phyloP scores from a whole-genome alignment of 257 asterid species.

The Vinca minor region DNA sequence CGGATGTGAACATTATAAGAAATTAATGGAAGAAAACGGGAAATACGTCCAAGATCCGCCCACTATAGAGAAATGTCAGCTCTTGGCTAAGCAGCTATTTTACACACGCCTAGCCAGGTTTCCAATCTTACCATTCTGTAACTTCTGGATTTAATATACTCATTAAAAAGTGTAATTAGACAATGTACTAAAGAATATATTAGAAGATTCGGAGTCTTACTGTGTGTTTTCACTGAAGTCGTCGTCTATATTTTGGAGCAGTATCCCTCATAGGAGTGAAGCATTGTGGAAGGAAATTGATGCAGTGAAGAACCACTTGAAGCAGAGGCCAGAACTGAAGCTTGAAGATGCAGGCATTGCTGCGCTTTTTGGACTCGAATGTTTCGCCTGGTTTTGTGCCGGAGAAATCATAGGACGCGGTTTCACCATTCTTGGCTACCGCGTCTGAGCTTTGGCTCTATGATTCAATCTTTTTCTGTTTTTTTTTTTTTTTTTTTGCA shows the following conservation, averaged over 20 bases:
- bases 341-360: slow-evolving; percentile 31
- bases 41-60: slow-evolving; percentile 26
- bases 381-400: slow-evolving; percentile 26
- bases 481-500: no score
- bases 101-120: slow-evolving; percentile 30
- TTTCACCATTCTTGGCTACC: slow-evolving; percentile 26
- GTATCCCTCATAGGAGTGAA: slow-evolving; percentile 23
- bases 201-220: no score
- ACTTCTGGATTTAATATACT: neutral
- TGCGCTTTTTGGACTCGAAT: slow-evolving; percentile 26
- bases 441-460: neutral
- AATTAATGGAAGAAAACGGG: slow-evolving; percentile 21
- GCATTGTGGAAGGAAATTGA: slow-evolving; percentile 23
- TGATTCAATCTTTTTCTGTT: no score
- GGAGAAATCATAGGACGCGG: slow-evolving; percentile 28
- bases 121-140: neutral
- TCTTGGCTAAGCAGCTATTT: slow-evolving; percentile 16
- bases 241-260: slow-evolving; percentile 5
- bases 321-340: slow-evolving; percentile 23
- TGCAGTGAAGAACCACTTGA: slow-evolving; percentile 17
- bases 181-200: no score
- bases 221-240: no score
- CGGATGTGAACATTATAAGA: slow-evolving; percentile 22
- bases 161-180: neutral
- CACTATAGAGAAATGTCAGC: slow-evolving; percentile 25